These are phyloP conservation scores for Entamoeba moshkovskii DNA, from an alignment of 208 protist genomes.

Conservation along the genomic window DNA sequence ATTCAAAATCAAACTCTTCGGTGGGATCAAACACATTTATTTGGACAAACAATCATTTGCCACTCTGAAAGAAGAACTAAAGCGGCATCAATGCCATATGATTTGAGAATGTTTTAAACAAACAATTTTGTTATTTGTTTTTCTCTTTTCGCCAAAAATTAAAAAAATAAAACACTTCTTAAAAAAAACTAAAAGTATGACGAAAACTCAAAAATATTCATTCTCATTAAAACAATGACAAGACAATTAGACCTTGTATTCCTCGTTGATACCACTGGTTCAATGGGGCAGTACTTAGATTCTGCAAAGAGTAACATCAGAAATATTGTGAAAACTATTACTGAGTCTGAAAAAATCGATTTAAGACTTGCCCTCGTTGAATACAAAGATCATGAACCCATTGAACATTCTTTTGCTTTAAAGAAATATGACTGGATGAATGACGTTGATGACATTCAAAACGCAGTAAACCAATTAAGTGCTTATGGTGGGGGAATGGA, in stretches of 20 bases:
- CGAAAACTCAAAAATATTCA: too few species aligned
- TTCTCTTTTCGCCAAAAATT: too few species aligned
- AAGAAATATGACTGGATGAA: not conserved
- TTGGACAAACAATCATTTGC: too few species aligned
- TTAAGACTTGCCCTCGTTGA: not conserved
- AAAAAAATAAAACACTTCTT: too few species aligned
- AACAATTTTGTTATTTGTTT: too few species aligned
- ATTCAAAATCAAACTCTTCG: too few species aligned
- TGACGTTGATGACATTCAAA: not conserved
- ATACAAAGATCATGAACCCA: not conserved
- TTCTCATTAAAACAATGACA: not conserved
- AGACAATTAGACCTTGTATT: not conserved
- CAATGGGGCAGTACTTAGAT: not conserved
- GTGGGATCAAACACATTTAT: too few species aligned
- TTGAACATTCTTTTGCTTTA: not conserved
- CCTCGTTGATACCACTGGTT: not conserved
- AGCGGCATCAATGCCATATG: too few species aligned
- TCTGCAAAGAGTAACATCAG: not conserved
- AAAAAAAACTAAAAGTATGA: too few species aligned
- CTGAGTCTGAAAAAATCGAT: not conserved
- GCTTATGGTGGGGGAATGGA: not conserved
- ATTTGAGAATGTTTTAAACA: too few species aligned
- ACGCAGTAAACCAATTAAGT: not conserved
- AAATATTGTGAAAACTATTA: not conserved
- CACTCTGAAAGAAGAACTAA: too few species aligned